phyloP scores from a whole-genome alignment of 2,329 filamentous ascomycete species.

The Trichoderma arundinaceum region DNA sequence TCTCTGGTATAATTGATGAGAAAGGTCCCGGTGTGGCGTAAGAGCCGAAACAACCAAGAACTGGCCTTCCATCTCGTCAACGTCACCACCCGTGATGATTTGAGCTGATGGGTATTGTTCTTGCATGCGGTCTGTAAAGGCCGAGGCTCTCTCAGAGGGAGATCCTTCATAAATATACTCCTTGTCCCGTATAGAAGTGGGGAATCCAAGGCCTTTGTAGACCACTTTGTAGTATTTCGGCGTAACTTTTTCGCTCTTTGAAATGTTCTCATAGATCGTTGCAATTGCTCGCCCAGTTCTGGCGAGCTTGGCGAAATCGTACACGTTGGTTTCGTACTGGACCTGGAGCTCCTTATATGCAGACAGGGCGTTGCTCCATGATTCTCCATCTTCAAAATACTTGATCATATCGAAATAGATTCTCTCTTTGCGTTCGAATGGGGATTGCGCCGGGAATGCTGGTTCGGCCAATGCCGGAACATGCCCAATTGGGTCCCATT shows the following conservation, averaged over 20 bases:
- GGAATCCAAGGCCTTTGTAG: conserved; percentile 90
- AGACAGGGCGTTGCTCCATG: conserved; percentile 85
- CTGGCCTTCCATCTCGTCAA: conserved; percentile 87
- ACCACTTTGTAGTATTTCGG: conserved; percentile 91
- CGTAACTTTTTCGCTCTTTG: conserved; percentile 77
- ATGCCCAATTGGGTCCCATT: conserved; percentile 78
- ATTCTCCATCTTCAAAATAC: conserved; percentile 90
- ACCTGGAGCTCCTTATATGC: conserved; percentile 88
- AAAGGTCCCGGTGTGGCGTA: conserved; percentile 79
- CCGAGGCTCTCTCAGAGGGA: conserved; percentile 74
- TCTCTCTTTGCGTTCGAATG: conserved; percentile 90
- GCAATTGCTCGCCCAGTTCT: conserved; percentile 89
- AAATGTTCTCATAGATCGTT: conserved; percentile 85
- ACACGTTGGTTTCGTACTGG: conserved; percentile 90
- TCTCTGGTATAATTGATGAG: conserved; percentile 84
- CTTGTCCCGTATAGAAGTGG: conserved; percentile 80
- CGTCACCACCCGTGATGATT: conserved; percentile 70
- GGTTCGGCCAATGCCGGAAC: conserved; percentile 74
- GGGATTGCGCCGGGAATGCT: conserved; percentile 78
- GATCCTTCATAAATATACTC: conserved; percentile 90
- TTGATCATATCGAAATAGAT: conserved; percentile 96
- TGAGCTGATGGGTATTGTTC: conserved; percentile 87
- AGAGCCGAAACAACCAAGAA: conserved; percentile 84
- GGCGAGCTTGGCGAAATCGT: conserved; percentile 91
- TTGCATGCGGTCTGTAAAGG: conserved; percentile 90